These are phyloP conservation scores for Erodium moschatum DNA, from an alignment of 441 rosid genomes.

Conservation along the genomic window DNA sequence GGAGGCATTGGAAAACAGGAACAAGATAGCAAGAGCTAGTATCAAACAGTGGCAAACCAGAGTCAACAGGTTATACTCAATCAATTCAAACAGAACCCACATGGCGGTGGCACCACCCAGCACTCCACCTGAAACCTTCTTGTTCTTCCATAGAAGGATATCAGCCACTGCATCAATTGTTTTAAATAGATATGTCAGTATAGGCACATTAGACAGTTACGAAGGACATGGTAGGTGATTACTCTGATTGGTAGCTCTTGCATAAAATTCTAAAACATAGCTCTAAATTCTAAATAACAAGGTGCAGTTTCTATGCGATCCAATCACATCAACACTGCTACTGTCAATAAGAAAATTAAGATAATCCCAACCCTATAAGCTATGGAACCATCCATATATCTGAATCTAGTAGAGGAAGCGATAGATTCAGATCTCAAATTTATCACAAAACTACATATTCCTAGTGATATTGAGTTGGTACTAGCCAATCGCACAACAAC, in stretches of 20 bases:
- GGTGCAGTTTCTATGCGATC: not conserved
- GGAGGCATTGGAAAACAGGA: constrained; percentile 71
- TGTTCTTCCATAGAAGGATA: constrained; percentile 83
- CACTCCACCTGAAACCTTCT: constrained; percentile 62
- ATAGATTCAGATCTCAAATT: not conserved
- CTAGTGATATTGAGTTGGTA: no score
- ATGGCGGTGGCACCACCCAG: constrained; percentile 55
- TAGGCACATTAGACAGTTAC: no score
- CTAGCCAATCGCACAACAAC: not conserved
- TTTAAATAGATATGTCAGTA: not conserved
- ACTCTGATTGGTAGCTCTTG: not conserved
- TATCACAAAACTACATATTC: no score
- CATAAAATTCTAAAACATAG: not conserved
- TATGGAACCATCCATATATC: not conserved
- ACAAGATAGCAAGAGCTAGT: constrained; percentile 48
- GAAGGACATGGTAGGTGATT: no score
- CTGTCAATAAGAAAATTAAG: not conserved
- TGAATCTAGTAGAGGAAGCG: not conserved
- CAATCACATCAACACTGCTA: not conserved
- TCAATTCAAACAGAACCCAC: constrained; percentile 67
- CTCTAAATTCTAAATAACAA: not conserved
- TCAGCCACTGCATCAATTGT: constrained; percentile 53
- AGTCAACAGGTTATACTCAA: constrained; percentile 63
- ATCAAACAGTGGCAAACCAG: constrained; percentile 57
- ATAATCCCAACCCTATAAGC: not conserved